These are phyloP conservation scores for Eucalyptus fibrosa DNA, from an alignment of 345 rosid genomes.

Conservation along the genomic window DNA sequence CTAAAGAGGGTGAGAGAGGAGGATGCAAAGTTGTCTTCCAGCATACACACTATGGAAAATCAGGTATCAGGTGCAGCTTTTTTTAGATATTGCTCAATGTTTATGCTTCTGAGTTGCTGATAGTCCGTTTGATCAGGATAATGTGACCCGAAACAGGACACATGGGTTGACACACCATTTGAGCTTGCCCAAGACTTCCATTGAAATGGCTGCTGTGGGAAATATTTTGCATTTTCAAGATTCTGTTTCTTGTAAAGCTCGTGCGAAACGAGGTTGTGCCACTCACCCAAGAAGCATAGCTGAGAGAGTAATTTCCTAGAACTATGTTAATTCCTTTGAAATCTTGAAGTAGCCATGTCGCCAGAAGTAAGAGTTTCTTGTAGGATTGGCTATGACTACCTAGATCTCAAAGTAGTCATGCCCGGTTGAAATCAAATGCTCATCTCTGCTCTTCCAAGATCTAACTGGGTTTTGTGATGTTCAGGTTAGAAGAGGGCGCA, in stretches of 20 bases:
- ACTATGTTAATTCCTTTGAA: neutral
- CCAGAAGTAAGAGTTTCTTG: neutral
- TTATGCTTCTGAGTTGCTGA: neutral
- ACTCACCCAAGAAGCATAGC: conserved; percentile 94
- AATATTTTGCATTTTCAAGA: conserved; percentile 39
- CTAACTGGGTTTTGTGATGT: neutral
- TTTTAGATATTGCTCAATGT: neutral
- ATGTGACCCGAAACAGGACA: conserved; percentile 14
- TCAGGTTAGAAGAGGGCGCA: conserved; percentile 49
- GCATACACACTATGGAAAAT: neutral
- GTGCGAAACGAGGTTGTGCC: conserved; percentile 81
- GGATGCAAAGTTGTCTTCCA: conserved; percentile 5
- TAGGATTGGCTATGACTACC: neutral
- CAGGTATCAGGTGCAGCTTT: conserved; percentile 7
- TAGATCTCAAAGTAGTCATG: neutral
- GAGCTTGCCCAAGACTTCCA: conserved; percentile 49
- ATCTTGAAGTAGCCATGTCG: neutral
- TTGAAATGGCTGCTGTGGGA: conserved; percentile 29
- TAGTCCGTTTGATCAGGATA: conserved; percentile 13
- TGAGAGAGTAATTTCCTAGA: conserved; percentile 45
- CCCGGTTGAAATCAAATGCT: neutral
- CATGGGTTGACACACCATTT: conserved; percentile 39
- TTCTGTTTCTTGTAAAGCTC: conserved; percentile 57
- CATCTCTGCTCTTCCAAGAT: neutral
- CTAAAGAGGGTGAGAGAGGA: conserved; percentile 12